Evolutionary conservation across 169 alveolate genomes (phyloP).

Genomic region (Miamiensis avidus): DNA sequence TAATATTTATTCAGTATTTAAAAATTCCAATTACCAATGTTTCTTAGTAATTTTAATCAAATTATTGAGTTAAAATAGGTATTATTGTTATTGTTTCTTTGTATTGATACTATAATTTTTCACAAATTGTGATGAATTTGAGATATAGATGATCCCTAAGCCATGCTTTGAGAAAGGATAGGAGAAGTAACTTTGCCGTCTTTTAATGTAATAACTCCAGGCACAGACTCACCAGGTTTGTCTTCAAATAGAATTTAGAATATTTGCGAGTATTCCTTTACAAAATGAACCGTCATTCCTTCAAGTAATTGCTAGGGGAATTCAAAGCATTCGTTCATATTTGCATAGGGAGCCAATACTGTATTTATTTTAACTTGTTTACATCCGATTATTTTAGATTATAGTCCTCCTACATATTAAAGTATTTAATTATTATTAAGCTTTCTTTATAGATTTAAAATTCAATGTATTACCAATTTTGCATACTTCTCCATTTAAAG

Average conservation of each 20-base stretch:
- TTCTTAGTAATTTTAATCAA: too few relatives aligned
- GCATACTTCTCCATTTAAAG: constrained; percentile 67
- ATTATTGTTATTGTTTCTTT: too few relatives aligned
- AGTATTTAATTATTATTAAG: neutral
- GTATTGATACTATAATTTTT: too few relatives aligned
- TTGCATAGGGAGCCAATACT: constrained; percentile 33
- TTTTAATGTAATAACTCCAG: constrained; percentile 23
- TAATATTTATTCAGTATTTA: too few relatives aligned
- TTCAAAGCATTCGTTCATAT: constrained; percentile 31
- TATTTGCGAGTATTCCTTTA: constrained; percentile 34
- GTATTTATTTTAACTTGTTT: constrained; percentile 25
- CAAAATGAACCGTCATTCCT: constrained; percentile 43
- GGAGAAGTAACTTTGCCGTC: constrained; percentile 2
- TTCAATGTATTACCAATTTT: constrained; percentile 45
- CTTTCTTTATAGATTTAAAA: neutral
- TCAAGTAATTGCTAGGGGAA: constrained; percentile 32
- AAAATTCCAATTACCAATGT: too few relatives aligned
- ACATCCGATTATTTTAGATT: constrained; percentile 33
- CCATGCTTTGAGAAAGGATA: too few relatives aligned
- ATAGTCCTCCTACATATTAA: constrained; percentile 30
- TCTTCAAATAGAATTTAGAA: constrained; percentile 30
- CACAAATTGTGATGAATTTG: too few relatives aligned
- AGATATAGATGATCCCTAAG: too few relatives aligned
- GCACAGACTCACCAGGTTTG: neutral
- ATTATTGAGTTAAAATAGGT: too few relatives aligned